phyloP scores from a whole-genome alignment of 2,329 filamentous ascomycete genomes.

The Colletotrichum caudatum region DNA sequence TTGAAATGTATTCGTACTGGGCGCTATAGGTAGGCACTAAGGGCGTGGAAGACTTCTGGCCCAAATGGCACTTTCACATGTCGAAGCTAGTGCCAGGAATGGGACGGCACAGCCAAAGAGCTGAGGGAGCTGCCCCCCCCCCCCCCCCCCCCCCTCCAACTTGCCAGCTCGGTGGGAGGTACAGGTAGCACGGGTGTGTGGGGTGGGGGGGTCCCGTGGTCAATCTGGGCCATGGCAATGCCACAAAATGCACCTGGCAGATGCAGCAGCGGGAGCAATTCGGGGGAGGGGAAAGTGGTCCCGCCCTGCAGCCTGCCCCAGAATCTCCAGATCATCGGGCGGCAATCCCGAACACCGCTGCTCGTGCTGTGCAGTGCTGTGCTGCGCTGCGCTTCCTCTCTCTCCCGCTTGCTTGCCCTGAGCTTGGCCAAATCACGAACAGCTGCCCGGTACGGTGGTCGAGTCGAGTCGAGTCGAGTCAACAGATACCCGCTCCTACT shows the following conservation, averaged over 20 bases:
- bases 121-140: constrained; percentile 33
- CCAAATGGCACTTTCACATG: constrained; percentile 38
- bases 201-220: constrained; percentile 35
- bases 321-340: constrained; percentile 16
- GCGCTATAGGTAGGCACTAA: not conserved
- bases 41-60: not conserved
- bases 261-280: constrained; percentile 18
- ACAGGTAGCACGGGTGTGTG: constrained; percentile 15
- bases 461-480: constrained; percentile 18
- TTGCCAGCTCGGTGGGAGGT: constrained; percentile 24
- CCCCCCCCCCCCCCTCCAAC: constrained; percentile 23
- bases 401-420: not conserved
- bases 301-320: constrained; percentile 17
- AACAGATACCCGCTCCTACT: constrained; percentile 7
- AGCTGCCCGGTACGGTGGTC: constrained; percentile 14
- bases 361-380: not conserved
- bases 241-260: constrained; percentile 12
- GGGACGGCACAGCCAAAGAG: constrained; percentile 35
- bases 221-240: constrained; percentile 18
- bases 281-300: constrained; percentile 4
- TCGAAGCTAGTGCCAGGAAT: constrained; percentile 33
- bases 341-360: constrained; percentile 2
- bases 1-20: not conserved
- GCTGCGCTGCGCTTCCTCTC: not conserved
- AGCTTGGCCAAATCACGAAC: constrained; percentile 13